Percentiles rank a stretch among this genome's conserved stretches.
phyloP scores from a whole-genome alignment of 805 yeast genomes.

The Yueomyces sinensis region DNA sequence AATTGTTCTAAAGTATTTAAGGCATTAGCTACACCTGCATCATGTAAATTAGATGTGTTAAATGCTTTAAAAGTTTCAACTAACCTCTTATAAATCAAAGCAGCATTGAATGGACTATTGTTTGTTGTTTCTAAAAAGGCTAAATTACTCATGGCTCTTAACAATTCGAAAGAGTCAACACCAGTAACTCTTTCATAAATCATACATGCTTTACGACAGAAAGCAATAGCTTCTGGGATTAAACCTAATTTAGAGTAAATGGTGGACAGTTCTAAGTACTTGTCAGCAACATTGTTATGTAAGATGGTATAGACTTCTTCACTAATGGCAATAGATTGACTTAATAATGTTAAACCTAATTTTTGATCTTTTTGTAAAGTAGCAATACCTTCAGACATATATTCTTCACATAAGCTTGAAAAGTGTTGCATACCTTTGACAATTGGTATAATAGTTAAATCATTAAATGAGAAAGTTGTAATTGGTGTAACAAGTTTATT shows the following conservation, averaged over 20 bases:
- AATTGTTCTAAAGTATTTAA: slow-evolving; percentile 35
- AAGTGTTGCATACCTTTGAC: slow-evolving; percentile 57
- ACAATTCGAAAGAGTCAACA: slow-evolving; percentile 62
- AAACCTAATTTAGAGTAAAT: slow-evolving; percentile 48
- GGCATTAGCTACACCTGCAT: slow-evolving; percentile 59
- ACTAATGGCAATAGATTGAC: slow-evolving; percentile 56
- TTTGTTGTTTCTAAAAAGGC: slow-evolving; percentile 57
- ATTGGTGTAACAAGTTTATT: slow-evolving; percentile 18
- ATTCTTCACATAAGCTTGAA: slow-evolving; percentile 60
- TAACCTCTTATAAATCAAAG: slow-evolving; percentile 49
- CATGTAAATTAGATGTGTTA: slow-evolving; percentile 44
- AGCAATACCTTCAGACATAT: slow-evolving; percentile 48
- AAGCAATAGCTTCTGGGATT: slow-evolving; percentile 43
- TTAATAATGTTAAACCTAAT: slow-evolving; percentile 48
- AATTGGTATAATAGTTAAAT: slow-evolving; percentile 64
- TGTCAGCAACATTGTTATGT: slow-evolving; percentile 66
- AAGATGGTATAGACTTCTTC: slow-evolving; percentile 78
- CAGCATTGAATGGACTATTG: slow-evolving; percentile 44
- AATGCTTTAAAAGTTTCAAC: slow-evolving; percentile 27
- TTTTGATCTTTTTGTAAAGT: slow-evolving; percentile 30
- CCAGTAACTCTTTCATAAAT: slow-evolving; percentile 76
- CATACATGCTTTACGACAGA: slow-evolving; percentile 54
- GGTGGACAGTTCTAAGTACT: slow-evolving; percentile 53
- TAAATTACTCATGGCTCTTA: slow-evolving; percentile 59
- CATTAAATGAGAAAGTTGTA: slow-evolving; percentile 43